Evolutionary conservation across 2,329 filamentous ascomycete species (phyloP), one percentile per base, ranked within the genome.

Genomic region (Penicillium decumbens): DNA sequence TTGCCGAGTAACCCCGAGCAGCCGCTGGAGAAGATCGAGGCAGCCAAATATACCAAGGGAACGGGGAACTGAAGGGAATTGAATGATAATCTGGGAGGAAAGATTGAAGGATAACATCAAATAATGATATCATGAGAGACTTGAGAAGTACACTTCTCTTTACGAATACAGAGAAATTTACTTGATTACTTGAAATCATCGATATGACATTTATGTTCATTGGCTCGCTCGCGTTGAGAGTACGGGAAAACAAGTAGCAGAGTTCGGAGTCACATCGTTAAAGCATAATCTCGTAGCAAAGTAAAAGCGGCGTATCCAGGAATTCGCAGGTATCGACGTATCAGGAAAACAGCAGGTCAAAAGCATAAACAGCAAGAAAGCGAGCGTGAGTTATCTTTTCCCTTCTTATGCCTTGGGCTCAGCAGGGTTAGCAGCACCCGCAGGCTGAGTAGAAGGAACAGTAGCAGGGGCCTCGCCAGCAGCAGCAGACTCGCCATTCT

Each of bases 1-100:
- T 42, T 76, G 47, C 24, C 54, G 49, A 75, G 72, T 61, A 76
- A 76, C 58, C 73, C 73, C 0, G 66, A 61, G 42, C 72, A 73
- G 58, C 58, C 59, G 25, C 55, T 74, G 25, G 71, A 72, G 50
- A 63, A 70, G 42, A 57, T 65, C 33, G 68, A 70, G 59, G 65
- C 60, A 38, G 61, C 54, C 41, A 75, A 72, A 59, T 69, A 55
- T 47, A 25, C 24, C 4, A 62, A 64, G 38, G 43, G 44, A 8
- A 39, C 32, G 24, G n/a, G 43, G 40, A 38, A 45, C 7, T 40
- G 27, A 27, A 18, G 18, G 20, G 1, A 15, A 15, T n/a, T 8
- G 23, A 12, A 13, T 24, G 24, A 44, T 37, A 29, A 33, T 27
- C 20, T 28, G 24, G 3, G 9, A 28, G 7, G 24, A 7, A 28